Evolutionary conservation across 2,329 filamentous ascomycete species (phyloP).

Genomic region (Bipolaris gigantea): DNA sequence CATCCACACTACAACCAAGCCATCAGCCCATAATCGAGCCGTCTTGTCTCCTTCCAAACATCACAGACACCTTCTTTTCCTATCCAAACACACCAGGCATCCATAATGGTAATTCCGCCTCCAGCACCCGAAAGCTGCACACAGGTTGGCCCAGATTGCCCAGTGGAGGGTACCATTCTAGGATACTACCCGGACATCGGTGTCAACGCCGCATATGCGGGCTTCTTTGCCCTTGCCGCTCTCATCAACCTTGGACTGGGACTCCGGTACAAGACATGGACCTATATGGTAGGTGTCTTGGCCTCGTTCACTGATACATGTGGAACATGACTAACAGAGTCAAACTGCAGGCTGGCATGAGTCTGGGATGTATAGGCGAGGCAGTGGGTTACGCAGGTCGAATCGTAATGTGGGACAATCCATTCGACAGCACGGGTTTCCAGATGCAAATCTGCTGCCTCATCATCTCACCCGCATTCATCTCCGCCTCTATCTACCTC

Average conservation of each 20-base stretch:
- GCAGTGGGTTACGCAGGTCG: conserved; percentile 60
- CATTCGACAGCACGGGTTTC: conserved; percentile 54
- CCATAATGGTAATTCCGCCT: conserved; percentile 26
- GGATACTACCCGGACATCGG: conserved; percentile 57
- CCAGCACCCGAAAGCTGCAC: conserved; percentile 22
- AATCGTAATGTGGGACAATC: conserved; percentile 57
- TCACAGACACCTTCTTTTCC: background rate
- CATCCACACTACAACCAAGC: background rate
- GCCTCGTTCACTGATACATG: background rate
- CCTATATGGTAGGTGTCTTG: conserved; percentile 47
- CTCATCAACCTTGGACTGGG: conserved; percentile 55
- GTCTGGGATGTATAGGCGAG: conserved; percentile 55
- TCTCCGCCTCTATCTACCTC: conserved; percentile 59
- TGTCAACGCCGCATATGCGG: conserved; percentile 57
- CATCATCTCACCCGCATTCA: conserved; percentile 60
- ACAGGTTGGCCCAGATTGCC: conserved; percentile 44
- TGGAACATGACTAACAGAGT: conserved; percentile 5
- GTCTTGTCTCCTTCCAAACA: background rate
- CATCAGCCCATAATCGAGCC: background rate
- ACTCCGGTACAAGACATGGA: conserved; percentile 58
- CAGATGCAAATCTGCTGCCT: conserved; percentile 59
- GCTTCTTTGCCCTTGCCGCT: conserved; percentile 55
- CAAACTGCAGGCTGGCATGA: conserved; percentile 46
- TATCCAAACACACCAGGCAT: background rate
- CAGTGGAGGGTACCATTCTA: conserved; percentile 54